A percentile compares a stretch with the other conserved stretches of the same genome.
phyloP scores from a whole-genome alignment of 441 rosid genomes.

The Euphorbia celastroides region DNA sequence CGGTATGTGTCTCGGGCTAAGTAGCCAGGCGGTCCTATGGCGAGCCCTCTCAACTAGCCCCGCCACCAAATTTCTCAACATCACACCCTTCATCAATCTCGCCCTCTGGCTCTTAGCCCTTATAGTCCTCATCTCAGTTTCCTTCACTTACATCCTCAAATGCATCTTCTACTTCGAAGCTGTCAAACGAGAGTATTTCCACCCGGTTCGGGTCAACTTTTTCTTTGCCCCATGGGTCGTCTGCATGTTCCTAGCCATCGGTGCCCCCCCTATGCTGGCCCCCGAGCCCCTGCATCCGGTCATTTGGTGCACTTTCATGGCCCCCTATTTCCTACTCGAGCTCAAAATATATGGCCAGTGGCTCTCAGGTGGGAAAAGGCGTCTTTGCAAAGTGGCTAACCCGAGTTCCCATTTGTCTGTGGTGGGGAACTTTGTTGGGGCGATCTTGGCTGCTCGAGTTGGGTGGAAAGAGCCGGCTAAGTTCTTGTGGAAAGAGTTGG shows the following conservation, averaged over 20 bases:
- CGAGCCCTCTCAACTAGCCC: conserved; percentile 64
- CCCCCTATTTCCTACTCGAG: conserved; percentile 71
- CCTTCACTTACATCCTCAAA: conserved; percentile 66
- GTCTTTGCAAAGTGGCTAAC: conserved; percentile 94
- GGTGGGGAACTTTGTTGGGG: conserved; percentile 87
- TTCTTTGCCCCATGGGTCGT: conserved; percentile 97
- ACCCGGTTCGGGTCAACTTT: conserved; percentile 79
- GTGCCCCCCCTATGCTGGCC: conserved; percentile 47
- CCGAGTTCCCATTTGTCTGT: conserved; percentile 88
- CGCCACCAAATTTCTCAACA: conserved; percentile 58
- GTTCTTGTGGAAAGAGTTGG: conserved; percentile 88
- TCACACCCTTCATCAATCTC: conserved; percentile 59
- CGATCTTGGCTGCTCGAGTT: conserved; percentile 69
- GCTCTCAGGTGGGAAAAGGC: conserved; percentile 84
- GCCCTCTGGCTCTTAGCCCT: conserved; percentile 59
- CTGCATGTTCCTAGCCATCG: conserved; percentile 78
- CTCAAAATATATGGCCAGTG: conserved; percentile 90
- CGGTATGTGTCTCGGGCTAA: conserved; percentile 83
- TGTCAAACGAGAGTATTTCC: conserved; percentile 77
- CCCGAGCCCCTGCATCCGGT: conserved; percentile 55
- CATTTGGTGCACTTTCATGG: conserved; percentile 71
- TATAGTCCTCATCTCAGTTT: conserved; percentile 46
- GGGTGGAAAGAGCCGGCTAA: conserved; percentile 77
- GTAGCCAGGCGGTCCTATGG: conserved; percentile 95
- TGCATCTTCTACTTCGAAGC: conserved; percentile 88